phyloP scores from a whole-genome alignment of 495 filamentous ascomycete genomes.

The Aspergillus egyptiacus region DNA sequence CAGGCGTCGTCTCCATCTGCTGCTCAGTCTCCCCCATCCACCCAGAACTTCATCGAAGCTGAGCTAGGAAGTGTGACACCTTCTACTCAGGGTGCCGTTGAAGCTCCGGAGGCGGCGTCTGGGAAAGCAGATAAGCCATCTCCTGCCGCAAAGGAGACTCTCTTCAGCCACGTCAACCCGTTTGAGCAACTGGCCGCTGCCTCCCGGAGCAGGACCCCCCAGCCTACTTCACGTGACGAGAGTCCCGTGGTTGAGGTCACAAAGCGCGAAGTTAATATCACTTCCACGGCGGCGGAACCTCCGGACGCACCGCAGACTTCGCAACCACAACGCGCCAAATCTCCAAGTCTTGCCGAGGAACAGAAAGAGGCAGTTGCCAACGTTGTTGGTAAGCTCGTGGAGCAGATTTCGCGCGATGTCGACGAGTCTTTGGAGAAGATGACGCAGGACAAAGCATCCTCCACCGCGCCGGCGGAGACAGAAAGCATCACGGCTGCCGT shows the following conservation, averaged over 20 bases:
- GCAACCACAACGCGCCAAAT: conserved; percentile 23
- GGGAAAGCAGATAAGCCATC: conserved; percentile 26
- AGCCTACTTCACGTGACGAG: conserved; percentile 35
- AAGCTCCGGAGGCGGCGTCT: conserved; percentile 17
- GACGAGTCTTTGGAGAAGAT: conserved; percentile 58
- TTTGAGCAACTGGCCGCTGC: conserved; percentile 71
- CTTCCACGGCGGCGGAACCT: conserved; percentile 19
- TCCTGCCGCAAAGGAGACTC: conserved; percentile 33
- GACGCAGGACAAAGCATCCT: conserved; percentile 25
- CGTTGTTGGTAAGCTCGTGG: conserved; percentile 62
- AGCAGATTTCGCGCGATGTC: conserved; percentile 62
- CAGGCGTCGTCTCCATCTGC: conserved; percentile 15
- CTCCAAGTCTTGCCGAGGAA: conserved; percentile 30
- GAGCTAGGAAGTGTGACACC: conserved; percentile 5
- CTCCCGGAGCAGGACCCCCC: conserved; percentile 50
- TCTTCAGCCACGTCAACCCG: conserved; percentile 75
- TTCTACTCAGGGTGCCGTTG: conserved; percentile 24
- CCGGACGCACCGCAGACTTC: conserved; percentile 6
- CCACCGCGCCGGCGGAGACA: conserved; percentile 23
- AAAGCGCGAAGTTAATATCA: conserved; percentile 23
- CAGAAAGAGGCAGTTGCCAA: conserved; percentile 63
- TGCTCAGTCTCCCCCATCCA: conserved; percentile 11
- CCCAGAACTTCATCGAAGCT: conserved; percentile 3
- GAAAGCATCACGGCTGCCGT: conserved; percentile 30
- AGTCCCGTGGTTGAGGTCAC: conserved; percentile 30